phyloP scores from a whole-genome alignment of 1,284 basidiomycete genomes.

The Ceraceosorus bombacis region DNA sequence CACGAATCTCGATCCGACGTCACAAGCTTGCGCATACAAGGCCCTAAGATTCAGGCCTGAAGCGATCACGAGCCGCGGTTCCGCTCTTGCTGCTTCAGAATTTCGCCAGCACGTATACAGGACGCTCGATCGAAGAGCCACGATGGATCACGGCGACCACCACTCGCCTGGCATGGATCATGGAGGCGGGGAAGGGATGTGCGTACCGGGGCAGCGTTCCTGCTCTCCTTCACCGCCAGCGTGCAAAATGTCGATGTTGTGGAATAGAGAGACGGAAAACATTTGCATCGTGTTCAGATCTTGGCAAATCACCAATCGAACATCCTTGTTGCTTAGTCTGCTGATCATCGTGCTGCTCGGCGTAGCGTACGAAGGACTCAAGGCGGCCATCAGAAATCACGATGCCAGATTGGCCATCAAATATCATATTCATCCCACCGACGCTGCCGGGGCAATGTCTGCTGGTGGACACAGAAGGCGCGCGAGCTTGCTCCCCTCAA shows the following conservation, averaged over 20 bases:
- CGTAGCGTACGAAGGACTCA: background rate
- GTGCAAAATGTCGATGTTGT: slow-evolving; percentile 7
- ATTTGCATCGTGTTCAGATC: slow-evolving; percentile 1
- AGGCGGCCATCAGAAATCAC: background rate
- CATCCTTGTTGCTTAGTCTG: background rate
- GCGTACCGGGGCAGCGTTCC: background rate
- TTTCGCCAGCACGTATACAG: too few species aligned
- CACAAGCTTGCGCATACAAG: too few species aligned
- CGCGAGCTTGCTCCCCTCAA: background rate
- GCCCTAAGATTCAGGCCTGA: too few species aligned
- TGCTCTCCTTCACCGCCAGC: background rate
- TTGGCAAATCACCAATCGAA: background rate
- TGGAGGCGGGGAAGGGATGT: background rate
- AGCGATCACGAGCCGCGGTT: too few species aligned
- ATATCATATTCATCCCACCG: too few species aligned
- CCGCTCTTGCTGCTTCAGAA: too few species aligned
- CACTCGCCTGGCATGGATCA: background rate
- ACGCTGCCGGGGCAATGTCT: too few species aligned
- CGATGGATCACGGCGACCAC: slow-evolving; percentile 1
- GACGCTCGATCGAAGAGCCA: too few species aligned
- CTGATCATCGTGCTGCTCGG: slow-evolving; percentile 1
- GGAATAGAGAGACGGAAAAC: background rate
- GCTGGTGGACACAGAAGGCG: background rate
- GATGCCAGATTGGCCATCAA: background rate
- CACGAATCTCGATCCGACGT: too few species aligned